Evolutionary conservation across 352 stramenopile species (phyloP).

Genomic region (Saprolegnia parasitica): DNA sequence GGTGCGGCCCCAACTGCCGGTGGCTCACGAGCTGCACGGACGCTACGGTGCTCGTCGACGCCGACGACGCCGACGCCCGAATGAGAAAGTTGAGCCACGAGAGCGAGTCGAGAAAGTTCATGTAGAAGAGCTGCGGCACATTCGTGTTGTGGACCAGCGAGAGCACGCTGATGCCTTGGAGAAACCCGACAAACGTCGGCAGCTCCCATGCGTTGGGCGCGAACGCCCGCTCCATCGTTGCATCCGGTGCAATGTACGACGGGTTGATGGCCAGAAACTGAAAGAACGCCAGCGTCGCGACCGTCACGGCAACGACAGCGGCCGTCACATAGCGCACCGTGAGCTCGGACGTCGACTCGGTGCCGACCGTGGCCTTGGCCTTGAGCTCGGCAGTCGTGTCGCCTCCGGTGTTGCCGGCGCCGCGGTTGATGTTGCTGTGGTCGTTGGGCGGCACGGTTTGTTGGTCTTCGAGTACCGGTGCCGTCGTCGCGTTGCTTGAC

Average conservation of each 20-base stretch:
- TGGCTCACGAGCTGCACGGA: background rate
- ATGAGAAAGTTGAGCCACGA: slow-evolving; percentile 65
- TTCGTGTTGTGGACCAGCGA: slow-evolving; percentile 58
- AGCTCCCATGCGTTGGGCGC: slow-evolving; percentile 77
- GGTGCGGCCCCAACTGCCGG: background rate
- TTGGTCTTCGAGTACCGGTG: background rate
- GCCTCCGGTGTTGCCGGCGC: background rate
- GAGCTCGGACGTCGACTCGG: slow-evolving; percentile 10
- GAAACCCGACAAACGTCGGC: slow-evolving; percentile 54
- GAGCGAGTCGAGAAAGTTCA: slow-evolving; percentile 65
- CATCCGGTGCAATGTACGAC: slow-evolving; percentile 11
- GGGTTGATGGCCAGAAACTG: slow-evolving; percentile 20
- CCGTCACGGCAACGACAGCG: slow-evolving; percentile 14
- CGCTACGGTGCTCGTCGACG: background rate
- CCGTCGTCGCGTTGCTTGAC: background rate
- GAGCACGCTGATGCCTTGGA: slow-evolving; percentile 59
- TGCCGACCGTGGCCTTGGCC: background rate
- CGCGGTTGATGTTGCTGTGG: background rate
- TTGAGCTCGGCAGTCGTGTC: slow-evolving; percentile 5
- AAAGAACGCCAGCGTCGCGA: slow-evolving; percentile 22
- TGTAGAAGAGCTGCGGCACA: slow-evolving; percentile 52
- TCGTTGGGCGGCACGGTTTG: slow-evolving; percentile 1
- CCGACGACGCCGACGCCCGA: slow-evolving; percentile 30
- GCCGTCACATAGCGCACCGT: slow-evolving; percentile 12
- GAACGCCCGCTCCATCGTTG: background rate